phyloP scores from a whole-genome alignment of 106 monocot genomes.

The Xerophyta viscosa region DNA sequence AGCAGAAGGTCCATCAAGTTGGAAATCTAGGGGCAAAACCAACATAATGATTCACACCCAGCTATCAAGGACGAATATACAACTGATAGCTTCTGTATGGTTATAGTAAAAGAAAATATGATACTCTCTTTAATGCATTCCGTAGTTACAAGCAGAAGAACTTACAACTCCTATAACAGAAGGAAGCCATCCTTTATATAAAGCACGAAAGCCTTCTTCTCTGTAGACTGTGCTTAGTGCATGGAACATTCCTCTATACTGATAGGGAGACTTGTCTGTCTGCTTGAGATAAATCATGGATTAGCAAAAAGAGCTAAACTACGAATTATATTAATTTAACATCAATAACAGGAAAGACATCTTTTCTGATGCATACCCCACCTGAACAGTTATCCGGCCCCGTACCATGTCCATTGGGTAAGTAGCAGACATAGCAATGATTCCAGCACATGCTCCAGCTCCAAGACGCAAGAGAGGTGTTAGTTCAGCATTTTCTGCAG shows the following conservation, averaged over 20 bases:
- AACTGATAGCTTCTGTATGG: neutral
- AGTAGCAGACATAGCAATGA: conserved; percentile 95
- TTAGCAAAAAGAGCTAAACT: neutral
- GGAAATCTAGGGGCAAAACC: too few species aligned
- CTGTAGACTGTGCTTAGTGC: conserved; percentile 65
- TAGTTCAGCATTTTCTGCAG: conserved; percentile 83
- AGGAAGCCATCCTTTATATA: conserved; percentile 99
- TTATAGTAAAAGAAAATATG: neutral
- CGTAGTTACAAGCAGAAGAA: conserved; percentile 4
- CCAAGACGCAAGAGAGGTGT: conserved; percentile 83
- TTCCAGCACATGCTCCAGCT: conserved; percentile 96
- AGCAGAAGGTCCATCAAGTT: too few species aligned
- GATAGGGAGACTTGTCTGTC: conserved; percentile 82
- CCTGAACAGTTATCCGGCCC: conserved; percentile 96
- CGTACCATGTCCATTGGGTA: conserved; percentile 99
- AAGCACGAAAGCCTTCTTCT: conserved; percentile 78
- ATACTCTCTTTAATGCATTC: neutral
- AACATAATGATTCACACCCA: too few species aligned
- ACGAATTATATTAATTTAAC: neutral
- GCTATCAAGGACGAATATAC: neutral
- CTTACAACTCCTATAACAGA: conserved; percentile 96
- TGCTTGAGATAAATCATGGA: conserved; percentile 22
- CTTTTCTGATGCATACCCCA: conserved; percentile 2
- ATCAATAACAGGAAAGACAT: neutral
- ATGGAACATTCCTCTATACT: conserved; percentile 88